These are phyloP conservation scores for Camellia sinensis DNA, from an alignment of 148 eudicot species.

Conservation along the genomic window DNA sequence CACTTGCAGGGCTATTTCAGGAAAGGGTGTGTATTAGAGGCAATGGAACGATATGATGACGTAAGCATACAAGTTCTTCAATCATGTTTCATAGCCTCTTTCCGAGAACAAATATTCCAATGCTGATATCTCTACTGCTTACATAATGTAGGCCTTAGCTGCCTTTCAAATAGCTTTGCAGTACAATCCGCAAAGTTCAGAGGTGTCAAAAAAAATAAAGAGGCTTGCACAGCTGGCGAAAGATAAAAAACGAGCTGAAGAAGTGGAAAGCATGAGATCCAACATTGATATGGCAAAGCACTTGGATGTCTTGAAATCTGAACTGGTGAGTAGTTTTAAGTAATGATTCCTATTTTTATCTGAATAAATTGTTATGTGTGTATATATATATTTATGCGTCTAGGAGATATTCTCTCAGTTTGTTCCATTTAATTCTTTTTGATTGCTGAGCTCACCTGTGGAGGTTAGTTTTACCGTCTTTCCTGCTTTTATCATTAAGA, in stretches of 20 bases:
- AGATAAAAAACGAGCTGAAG: slow-evolving; percentile 75
- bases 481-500: not conserved
- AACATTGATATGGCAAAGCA: slow-evolving; percentile 79
- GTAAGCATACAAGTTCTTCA: slow-evolving; percentile 29
- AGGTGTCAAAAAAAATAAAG: slow-evolving; percentile 87
- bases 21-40: slow-evolving; percentile 93
- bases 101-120: not conserved
- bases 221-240: slow-evolving; percentile 67
- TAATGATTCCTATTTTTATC: not conserved
- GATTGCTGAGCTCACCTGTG: too few relatives aligned
- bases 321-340: slow-evolving; percentile 56
- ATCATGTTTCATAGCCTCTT: not conserved
- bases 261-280: slow-evolving; percentile 73
- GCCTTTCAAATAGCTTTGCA: slow-evolving; percentile 75
- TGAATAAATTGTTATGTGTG: not conserved
- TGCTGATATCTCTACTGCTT: not conserved
- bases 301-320: slow-evolving; percentile 59
- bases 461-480: too few relatives aligned
- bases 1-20: slow-evolving; percentile 82
- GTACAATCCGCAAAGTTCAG: slow-evolving; percentile 80
- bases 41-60: slow-evolving; percentile 87
- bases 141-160: slow-evolving; percentile 62
- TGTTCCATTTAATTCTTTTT: not conserved
- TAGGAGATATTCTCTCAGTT: not conserved
- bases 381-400: not conserved